Percentiles rank a stretch among this genome's conserved stretches.
Conservation (phyloP, 164 flowering plant genomes). For the Vitis rotundifolia region DNA sequence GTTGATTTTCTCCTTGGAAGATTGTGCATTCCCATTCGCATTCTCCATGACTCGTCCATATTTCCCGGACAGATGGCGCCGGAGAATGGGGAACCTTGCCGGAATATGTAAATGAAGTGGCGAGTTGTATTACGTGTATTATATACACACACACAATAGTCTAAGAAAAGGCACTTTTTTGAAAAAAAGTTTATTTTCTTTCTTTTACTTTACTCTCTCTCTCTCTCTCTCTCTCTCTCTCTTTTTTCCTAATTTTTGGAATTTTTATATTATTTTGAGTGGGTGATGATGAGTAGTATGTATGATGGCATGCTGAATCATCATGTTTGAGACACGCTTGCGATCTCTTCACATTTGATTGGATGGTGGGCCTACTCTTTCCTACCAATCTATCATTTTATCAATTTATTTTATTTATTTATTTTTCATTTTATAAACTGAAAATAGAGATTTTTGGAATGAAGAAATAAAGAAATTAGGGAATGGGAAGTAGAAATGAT, state of each 20-base stretch:
- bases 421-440: not conserved
- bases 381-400: no score
- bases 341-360: not conserved
- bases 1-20: constrained; percentile 43
- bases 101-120: not conserved
- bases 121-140: no score
- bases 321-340: constrained; percentile 11
- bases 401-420: no score
- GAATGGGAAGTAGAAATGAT: no score
- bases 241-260: no score
- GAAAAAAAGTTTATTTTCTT: not conserved
- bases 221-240: not conserved
- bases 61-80: not conserved
- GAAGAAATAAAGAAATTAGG: no score
- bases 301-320: not conserved
- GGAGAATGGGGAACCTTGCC: not conserved
- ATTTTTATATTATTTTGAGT: not conserved
- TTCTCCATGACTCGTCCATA: constrained; percentile 83
- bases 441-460: no score
- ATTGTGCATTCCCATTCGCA: constrained; percentile 46
- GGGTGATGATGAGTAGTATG: not conserved
- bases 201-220: not conserved
- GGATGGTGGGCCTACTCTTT: not conserved
- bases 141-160: no score
- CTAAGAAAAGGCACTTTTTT: not conserved